Evolutionary conservation across 1,284 basidiomycete genomes (phyloP).

Genomic region (Pseudozyma sp.): DNA sequence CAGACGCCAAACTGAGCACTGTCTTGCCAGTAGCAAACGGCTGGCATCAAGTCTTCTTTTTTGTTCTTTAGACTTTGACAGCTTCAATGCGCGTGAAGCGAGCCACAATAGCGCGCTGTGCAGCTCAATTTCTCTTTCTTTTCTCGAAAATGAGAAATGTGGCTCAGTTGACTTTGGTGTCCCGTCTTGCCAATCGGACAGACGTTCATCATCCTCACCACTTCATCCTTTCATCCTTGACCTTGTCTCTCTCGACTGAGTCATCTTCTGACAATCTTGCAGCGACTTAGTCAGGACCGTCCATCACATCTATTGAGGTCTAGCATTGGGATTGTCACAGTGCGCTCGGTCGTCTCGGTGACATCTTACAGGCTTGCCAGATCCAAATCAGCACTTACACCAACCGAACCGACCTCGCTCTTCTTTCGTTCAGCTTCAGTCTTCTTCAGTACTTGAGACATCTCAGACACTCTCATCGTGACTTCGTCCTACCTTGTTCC

Average conservation of each 20-base stretch:
- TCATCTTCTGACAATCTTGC: background rate
- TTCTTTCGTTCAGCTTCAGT: too few relatives aligned
- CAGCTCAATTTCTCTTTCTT: background rate
- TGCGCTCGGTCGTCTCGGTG: too few relatives aligned
- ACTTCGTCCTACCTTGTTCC: too few relatives aligned
- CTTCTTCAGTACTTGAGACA: too few relatives aligned
- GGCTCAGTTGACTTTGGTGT: background rate
- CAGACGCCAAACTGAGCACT: too few relatives aligned
- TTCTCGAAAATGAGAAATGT: background rate
- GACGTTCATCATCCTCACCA: background rate
- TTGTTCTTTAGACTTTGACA: slow-evolving; percentile 1
- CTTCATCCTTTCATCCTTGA: background rate
- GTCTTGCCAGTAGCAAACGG: background rate
- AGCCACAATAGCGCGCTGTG: background rate
- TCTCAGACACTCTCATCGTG: too few relatives aligned
- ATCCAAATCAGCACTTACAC: too few relatives aligned
- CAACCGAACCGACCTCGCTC: too few relatives aligned
- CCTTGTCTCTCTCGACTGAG: background rate
- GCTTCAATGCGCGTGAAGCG: background rate
- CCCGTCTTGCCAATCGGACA: too few relatives aligned
- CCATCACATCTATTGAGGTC: background rate
- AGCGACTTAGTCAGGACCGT: background rate
- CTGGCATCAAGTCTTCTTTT: background rate
- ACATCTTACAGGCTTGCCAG: too few relatives aligned
- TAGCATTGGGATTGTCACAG: too few relatives aligned